Base-by-base conservation (phyloP, 2,329 filamentous ascomycete species). In the Chrysosphaeria jannelii region DNA sequence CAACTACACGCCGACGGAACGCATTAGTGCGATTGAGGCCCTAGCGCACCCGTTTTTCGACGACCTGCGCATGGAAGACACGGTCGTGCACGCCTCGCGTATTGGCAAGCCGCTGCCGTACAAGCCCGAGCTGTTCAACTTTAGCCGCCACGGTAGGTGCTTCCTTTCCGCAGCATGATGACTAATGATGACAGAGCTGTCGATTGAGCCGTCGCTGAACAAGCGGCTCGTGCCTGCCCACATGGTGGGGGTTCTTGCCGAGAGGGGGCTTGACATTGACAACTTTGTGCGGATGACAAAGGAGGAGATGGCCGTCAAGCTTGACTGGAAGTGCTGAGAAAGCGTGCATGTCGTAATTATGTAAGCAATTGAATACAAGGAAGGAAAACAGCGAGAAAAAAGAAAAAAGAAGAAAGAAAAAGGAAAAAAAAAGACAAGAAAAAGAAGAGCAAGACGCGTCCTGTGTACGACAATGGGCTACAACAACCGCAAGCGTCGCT, bases 11-110 rank as follows among this genome's bases (percentile, higher is more conserved):
- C 85, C 85, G 7, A 93, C 85, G 1, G 78, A 93, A 50, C 72
- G 85, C 36, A 58, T 91, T 33, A 75, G 76, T 5, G 78, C 85
- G 12, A 66, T 97, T 31, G 76, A 93, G 39, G 85, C 85, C 24
- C 90, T 97, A 79, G 71, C 88, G 27, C 85, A 97, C 39, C 78
- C 85, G 18, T 97, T 93, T 59, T 97, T 97, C 39, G 81, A 97
- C 39, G 85, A 97, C 47, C 57, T 97, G 31, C 64, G 85, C 38
- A 78, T 91, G 38, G 75, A 78, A n/a, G 65, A 45, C 42, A 93
- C 79, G 29, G 74, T 70, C 43, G 57, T 97, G 33, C 85, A 81
- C 7, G 85, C 97, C 44, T 97, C 85, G 13, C 71, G 85, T 41
- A 78, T 91, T 47, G 62, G 74, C 30, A 74, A 70, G 30, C 57